Percentiles rank a stretch among this genome's conserved stretches.
Evolutionary conservation across 306 rosid genomes (phyloP).

Genomic region (Morella rubra): DNA sequence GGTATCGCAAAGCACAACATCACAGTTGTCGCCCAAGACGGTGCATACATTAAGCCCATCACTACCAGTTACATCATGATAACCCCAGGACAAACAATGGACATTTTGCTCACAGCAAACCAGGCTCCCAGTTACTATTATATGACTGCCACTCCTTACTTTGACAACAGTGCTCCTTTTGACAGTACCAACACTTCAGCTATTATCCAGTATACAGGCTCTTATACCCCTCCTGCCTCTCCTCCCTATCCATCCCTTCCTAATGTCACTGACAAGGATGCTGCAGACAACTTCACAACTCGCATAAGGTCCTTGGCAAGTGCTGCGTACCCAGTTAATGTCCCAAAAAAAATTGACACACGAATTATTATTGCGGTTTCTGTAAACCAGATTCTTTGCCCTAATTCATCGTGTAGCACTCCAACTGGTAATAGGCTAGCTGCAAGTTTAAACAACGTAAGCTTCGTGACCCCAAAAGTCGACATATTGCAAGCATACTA

Average conservation of each 20-base stretch:
- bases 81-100: conserved; percentile 42
- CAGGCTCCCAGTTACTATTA: conserved; percentile 27
- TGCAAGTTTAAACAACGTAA: conserved; percentile 39
- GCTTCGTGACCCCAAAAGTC: conserved; percentile 27
- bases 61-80: conserved; percentile 27
- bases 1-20: conserved; percentile 28
- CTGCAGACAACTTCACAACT: conserved; percentile 25
- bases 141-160: conserved; percentile 30
- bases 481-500: conserved; percentile 41
- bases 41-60: conserved; percentile 29
- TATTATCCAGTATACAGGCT: conserved; percentile 30
- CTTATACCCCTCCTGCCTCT: conserved; percentile 11
- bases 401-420: conserved; percentile 25
- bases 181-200: conserved; percentile 28
- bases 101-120: conserved; percentile 34
- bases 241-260: conserved; percentile 31
- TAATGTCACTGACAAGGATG: neutral
- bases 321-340: conserved; percentile 22
- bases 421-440: conserved; percentile 24
- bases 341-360: conserved; percentile 25
- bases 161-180: neutral
- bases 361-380: conserved; percentile 28
- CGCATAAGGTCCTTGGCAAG: conserved; percentile 33
- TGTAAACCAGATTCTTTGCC: conserved; percentile 27
- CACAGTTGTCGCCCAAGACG: conserved; percentile 31